Conservation (phyloP, 768 basidiomycete species). For the Boletus vermiculosoides region DNA sequence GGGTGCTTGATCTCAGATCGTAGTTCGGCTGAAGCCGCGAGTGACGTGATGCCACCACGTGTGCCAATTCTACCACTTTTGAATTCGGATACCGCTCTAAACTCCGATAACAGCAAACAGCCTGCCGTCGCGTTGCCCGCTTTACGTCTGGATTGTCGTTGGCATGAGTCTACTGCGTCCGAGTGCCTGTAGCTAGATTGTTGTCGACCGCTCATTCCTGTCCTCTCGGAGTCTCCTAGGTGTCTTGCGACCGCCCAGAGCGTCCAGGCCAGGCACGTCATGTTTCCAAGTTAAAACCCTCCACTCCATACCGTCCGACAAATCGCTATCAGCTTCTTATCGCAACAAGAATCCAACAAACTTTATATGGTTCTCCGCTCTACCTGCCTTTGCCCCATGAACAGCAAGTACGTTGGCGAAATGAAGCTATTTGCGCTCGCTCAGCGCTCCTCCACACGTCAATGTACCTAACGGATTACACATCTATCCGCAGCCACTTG, state of each 20-base stretch:
- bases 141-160: neutral
- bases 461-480: conserved; percentile 31
- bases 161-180: neutral
- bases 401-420: conserved; percentile 21
- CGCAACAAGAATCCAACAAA: conserved; percentile 20
- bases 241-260: too few species aligned
- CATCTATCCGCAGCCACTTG: conserved; percentile 12
- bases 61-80: conserved; percentile 3
- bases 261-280: conserved; percentile 1
- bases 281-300: neutral
- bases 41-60: conserved; percentile 24
- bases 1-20: conserved; percentile 30
- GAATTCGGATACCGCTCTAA: conserved; percentile 14
- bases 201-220: neutral
- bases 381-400: conserved; percentile 18
- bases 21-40: conserved; percentile 22
- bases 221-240: neutral
- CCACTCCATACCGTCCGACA: neutral
- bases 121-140: conserved; percentile 6
- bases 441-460: conserved; percentile 14
- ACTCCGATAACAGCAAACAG: conserved; percentile 10
- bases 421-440: conserved; percentile 22
- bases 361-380: conserved; percentile 24
- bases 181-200: neutral
- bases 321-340: conserved; percentile 25